Conservation (phyloP, 78 protist genomes). For the Dictyostelium firmibasis region DNA sequence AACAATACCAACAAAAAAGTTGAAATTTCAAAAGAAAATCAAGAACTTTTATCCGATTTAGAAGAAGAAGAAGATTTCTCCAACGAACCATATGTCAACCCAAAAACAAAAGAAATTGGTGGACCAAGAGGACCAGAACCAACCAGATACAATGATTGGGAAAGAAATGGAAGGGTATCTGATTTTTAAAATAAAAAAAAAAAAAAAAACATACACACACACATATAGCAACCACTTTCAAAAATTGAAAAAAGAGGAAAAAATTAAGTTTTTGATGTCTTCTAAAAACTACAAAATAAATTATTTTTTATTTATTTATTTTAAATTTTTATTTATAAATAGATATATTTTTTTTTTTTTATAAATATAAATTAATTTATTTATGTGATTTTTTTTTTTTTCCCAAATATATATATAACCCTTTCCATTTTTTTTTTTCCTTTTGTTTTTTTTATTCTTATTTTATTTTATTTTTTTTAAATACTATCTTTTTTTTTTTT, state of each 20-base stretch:
- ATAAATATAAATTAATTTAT: slow-evolving; percentile 6
- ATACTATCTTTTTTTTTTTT: background rate
- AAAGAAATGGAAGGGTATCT: slow-evolving; percentile 84
- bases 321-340: background rate
- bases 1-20: background rate
- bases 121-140: slow-evolving; percentile 93
- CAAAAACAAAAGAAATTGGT: slow-evolving; percentile 84
- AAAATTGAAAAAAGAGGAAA: no score
- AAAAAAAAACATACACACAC: background rate
- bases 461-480: no score
- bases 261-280: background rate
- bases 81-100: slow-evolving; percentile 8
- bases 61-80: background rate
- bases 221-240: no score
- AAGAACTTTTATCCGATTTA: background rate
- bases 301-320: background rate
- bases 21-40: background rate
- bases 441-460: no score
- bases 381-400: background rate
- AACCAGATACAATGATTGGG: slow-evolving; percentile 93
- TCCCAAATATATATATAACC: no score
- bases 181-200: slow-evolving; percentile 53
- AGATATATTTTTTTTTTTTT: no score
- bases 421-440: no score
- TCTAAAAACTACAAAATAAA: background rate